Evolutionary conservation across 2,329 filamentous ascomycete genomes (phyloP).

Genomic region (Neonectria faginata): DNA sequence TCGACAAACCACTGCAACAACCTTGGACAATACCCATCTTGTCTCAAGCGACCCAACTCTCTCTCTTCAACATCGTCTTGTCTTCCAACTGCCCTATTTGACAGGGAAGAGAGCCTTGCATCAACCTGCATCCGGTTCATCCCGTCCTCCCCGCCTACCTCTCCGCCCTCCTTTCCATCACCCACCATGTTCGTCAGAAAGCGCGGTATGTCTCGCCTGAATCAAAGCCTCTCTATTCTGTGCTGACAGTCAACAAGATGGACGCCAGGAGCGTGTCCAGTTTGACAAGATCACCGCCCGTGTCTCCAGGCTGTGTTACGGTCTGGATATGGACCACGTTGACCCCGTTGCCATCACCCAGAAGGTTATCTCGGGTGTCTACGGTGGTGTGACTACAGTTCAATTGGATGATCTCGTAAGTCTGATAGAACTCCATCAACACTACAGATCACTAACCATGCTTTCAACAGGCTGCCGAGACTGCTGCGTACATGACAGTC

Average conservation of each 20-base stretch:
- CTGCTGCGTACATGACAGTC: conserved; percentile 99
- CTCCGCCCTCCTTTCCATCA: conserved; percentile 49
- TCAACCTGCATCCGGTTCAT: conserved; percentile 35
- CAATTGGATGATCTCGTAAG: conserved; percentile 97
- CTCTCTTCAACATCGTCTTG: conserved; percentile 36
- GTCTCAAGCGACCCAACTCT: conserved; percentile 26
- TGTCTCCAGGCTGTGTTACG: conserved; percentile 97
- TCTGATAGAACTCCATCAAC: conserved; percentile 30
- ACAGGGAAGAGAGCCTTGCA: conserved; percentile 43
- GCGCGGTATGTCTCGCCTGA: conserved; percentile 62
- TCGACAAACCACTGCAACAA: conserved; percentile 40
- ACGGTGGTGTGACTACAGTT: conserved; percentile 95
- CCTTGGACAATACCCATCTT: conserved; percentile 30
- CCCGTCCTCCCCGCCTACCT: conserved; percentile 36
- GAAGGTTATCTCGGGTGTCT: conserved; percentile 99
- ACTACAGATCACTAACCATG: conserved; percentile 21
- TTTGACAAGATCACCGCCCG: conserved; percentile 99
- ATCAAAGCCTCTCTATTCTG: conserved; percentile 4
- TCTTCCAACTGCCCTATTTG: conserved; percentile 42
- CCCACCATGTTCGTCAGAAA: conserved; percentile 72
- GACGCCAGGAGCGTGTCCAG: conserved; percentile 99
- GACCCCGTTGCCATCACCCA: conserved; percentile 98
- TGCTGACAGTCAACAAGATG: conserved; percentile 72
- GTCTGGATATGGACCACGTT: conserved; percentile 92
- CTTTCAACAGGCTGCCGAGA: conserved; percentile 85